Conservation (phyloP, 2,329 filamentous ascomycete genomes). For the Cladosporium phlei region DNA sequence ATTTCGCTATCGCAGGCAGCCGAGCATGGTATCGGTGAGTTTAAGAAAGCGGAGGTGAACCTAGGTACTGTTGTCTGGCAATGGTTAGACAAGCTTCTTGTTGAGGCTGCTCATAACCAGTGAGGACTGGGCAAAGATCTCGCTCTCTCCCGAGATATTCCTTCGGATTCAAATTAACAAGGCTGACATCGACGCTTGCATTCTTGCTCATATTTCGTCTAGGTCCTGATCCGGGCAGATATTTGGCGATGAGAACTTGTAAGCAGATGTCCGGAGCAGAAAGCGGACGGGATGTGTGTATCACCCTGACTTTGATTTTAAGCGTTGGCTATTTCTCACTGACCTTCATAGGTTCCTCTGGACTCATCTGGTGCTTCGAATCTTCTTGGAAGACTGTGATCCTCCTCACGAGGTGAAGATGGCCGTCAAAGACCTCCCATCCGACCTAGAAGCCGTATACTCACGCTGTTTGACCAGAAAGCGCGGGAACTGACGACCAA, state of each 20-base stretch:
- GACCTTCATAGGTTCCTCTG: conserved; percentile 1
- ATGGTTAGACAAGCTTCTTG: too few relatives aligned
- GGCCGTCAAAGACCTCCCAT: background rate
- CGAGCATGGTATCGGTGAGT: background rate
- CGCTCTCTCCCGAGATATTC: background rate
- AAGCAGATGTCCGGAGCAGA: background rate
- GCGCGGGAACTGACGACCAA: background rate
- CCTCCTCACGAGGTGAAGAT: background rate
- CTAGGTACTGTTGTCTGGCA: too few relatives aligned
- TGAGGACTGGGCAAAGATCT: too few relatives aligned
- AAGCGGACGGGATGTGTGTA: conserved; percentile 1
- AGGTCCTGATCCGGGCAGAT: background rate
- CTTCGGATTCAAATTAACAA: background rate
- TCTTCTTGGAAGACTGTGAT: background rate
- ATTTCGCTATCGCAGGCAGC: background rate
- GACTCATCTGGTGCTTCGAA: conserved; percentile 1
- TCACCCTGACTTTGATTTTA: background rate
- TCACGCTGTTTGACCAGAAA: background rate
- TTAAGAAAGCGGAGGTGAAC: too few relatives aligned
- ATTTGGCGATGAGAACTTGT: background rate
- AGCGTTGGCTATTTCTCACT: background rate
- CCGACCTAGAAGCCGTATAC: background rate
- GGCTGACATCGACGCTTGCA: background rate
- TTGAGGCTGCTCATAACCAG: too few relatives aligned
- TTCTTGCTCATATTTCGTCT: background rate